Conservation (phyloP, 208 protist species). For the Crithidia fasciculata region DNA sequence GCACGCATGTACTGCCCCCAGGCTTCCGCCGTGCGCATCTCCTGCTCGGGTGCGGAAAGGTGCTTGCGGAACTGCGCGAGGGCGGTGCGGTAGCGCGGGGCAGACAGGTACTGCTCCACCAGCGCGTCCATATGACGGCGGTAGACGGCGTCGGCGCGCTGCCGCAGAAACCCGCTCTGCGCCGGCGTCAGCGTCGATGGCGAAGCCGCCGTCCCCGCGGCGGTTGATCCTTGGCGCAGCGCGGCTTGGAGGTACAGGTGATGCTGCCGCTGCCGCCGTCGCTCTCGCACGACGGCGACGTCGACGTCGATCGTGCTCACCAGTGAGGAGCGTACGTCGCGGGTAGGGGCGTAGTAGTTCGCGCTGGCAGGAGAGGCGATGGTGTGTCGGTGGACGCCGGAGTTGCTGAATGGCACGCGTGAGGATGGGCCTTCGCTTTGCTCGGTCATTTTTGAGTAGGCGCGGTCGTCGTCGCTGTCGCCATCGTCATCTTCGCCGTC, state of each 20-base stretch:
- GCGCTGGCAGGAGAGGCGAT: neutral
- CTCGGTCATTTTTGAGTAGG: conserved; percentile 8
- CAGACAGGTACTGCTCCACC: conserved; percentile 51
- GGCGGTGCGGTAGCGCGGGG: conserved; percentile 43
- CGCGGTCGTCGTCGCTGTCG: neutral
- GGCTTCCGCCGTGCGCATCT: conserved; percentile 35
- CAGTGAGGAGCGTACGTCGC: conserved; percentile 45
- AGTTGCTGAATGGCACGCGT: conserved; percentile 3
- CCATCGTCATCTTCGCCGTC: conserved; percentile 13
- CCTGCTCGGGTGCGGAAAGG: conserved; percentile 47
- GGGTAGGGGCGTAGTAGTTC: conserved; percentile 10
- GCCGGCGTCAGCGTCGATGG: neutral
- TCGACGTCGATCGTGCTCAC: conserved; percentile 53
- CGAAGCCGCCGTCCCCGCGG: neutral
- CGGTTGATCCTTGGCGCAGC: neutral
- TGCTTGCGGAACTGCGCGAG: conserved; percentile 44
- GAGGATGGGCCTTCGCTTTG: conserved; percentile 24
- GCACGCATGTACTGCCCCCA: conserved; percentile 20
- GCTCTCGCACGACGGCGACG: conserved; percentile 38
- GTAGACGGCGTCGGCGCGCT: conserved; percentile 26
- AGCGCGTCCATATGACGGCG: conserved; percentile 48
- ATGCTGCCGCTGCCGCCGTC: conserved; percentile 13
- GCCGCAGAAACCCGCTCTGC: conserved; percentile 9
- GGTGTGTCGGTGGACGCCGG: conserved; percentile 10
- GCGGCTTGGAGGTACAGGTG: conserved; percentile 32